These are phyloP conservation scores for Musa schizocarpa DNA, from an alignment of 176 grass and related monocot species.

Conservation along the genomic window DNA sequence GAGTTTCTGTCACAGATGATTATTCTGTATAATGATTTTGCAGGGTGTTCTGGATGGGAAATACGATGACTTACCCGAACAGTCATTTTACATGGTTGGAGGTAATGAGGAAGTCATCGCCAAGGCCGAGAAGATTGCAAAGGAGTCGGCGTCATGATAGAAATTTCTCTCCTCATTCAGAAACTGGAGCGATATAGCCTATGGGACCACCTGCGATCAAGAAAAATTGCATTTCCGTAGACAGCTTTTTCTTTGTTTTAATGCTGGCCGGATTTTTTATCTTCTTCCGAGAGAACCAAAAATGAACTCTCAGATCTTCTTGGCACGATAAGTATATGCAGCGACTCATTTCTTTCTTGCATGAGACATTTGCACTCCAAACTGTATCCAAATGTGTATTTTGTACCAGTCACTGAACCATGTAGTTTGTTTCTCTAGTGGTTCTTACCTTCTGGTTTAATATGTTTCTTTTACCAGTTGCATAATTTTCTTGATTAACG, in stretches of 20 bases:
- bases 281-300: not conserved
- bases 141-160: not conserved
- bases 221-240: not conserved
- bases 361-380: not conserved
- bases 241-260: not conserved
- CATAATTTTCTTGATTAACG: too few relatives aligned
- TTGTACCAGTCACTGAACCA: not conserved
- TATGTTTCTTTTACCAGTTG: too few relatives aligned
- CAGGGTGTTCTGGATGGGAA: constrained; percentile 12
- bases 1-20: not conserved
- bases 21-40: not conserved
- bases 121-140: not conserved
- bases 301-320: not conserved
- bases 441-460: too few relatives aligned
- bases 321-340: not conserved
- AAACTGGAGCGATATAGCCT: not conserved
- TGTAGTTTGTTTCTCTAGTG: too few relatives aligned
- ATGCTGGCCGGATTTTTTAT: not conserved
- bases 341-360: not conserved
- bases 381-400: not conserved
- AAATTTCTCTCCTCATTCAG: not conserved
- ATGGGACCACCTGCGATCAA: not conserved
- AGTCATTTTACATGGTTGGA: constrained; percentile 13
- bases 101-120: constrained; percentile 7
- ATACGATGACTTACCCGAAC: not conserved